A percentile compares a stretch with the other conserved stretches of the same genome.
Conservation (phyloP, 2,329 filamentous ascomycete genomes). For the Colletotrichum echinochloae region DNA sequence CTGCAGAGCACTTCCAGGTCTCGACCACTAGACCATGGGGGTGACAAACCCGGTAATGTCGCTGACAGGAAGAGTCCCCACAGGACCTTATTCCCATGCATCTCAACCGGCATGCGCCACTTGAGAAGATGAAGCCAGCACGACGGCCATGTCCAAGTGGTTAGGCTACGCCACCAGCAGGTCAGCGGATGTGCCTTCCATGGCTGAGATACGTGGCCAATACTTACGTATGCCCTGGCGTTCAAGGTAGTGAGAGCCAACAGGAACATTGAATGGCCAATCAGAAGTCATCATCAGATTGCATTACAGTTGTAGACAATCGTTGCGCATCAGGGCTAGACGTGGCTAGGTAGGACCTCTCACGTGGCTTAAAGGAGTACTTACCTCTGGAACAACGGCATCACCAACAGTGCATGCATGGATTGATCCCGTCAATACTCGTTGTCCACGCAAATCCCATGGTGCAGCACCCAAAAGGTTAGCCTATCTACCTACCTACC, state of each 20-base stretch:
- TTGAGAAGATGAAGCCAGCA: constrained; percentile 6
- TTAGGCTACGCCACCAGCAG: neutral
- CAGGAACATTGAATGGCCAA: constrained; percentile 10
- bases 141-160: neutral
- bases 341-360: constrained; percentile 18
- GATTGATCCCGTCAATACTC: neutral
- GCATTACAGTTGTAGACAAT: constrained; percentile 29
- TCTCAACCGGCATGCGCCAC: constrained; percentile 2
- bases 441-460: neutral
- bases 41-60: neutral
- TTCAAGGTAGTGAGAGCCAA: constrained; percentile 1
- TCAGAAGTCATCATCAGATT: constrained; percentile 21
- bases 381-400: neutral
- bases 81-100: neutral
- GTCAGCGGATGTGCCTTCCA: constrained; percentile 14
- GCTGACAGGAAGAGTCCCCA: neutral
- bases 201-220: neutral
- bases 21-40: too few relatives aligned
- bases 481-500: neutral
- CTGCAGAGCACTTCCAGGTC: too few relatives aligned
- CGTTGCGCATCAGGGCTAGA: constrained; percentile 5
- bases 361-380: constrained; percentile 21
- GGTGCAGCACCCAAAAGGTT: neutral
- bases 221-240: constrained; percentile 6
- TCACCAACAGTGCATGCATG: neutral